These are phyloP conservation scores for Mycena galericulata DNA, from an alignment of 768 basidiomycete genomes.

Conservation along the genomic window DNA sequence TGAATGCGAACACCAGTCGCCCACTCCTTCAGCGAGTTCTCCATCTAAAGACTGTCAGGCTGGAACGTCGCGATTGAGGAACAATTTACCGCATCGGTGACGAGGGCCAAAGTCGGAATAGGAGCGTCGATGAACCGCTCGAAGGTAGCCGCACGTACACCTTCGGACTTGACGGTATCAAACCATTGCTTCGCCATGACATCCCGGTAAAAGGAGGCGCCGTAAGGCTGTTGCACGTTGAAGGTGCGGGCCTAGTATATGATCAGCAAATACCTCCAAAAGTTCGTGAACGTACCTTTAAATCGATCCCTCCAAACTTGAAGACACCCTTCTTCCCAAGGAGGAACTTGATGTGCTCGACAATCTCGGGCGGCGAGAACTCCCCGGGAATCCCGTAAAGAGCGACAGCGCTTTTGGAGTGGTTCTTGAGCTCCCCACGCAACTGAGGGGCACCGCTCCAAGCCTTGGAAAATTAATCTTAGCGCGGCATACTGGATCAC, in stretches of 20 bases:
- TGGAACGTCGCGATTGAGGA: not conserved
- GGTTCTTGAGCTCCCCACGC: not conserved
- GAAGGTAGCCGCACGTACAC: not conserved
- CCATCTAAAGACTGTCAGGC: not conserved
- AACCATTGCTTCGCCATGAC: constrained; percentile 12
- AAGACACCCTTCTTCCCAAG: not conserved
- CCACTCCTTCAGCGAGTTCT: not conserved
- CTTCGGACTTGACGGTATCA: not conserved
- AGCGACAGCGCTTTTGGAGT: not conserved
- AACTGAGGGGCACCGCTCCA: not conserved
- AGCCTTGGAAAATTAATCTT: not conserved
- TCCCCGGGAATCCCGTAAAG: constrained; percentile 1
- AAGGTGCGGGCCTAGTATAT: not conserved
- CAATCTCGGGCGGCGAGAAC: not conserved
- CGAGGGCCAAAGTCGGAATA: not conserved
- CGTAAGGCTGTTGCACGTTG: not conserved
- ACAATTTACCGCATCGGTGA: not conserved
- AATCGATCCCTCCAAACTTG: not conserved
- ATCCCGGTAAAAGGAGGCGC: not conserved
- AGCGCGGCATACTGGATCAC: not conserved
- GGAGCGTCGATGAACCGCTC: not conserved
- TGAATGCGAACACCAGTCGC: not conserved
- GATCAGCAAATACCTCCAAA: too few species aligned
- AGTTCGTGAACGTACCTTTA: too few species aligned
- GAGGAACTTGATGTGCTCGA: not conserved